phyloP scores from a whole-genome alignment of 176 grass and related monocot genomes.

The Cocos nucifera region DNA sequence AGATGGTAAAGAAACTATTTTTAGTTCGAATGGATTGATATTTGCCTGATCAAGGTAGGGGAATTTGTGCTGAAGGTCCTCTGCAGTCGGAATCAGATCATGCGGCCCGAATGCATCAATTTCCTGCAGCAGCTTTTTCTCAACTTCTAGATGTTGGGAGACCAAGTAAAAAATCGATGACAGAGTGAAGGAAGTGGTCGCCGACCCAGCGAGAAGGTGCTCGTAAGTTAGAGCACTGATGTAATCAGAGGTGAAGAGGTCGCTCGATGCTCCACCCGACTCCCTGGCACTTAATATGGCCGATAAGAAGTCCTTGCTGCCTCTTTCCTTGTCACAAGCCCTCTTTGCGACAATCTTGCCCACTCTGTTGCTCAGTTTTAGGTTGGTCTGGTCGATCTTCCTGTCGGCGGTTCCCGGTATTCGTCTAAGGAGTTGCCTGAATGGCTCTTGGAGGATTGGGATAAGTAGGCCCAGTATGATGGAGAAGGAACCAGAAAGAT shows the following conservation, averaged over 20 bases:
- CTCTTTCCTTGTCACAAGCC: not conserved
- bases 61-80: constrained; percentile 42
- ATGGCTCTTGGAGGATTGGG: constrained; percentile 47
- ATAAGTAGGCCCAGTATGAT: constrained; percentile 48
- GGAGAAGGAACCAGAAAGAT: constrained; percentile 57
- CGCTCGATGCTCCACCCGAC: constrained; percentile 22
- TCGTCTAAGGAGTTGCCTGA: constrained; percentile 23
- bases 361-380: constrained; percentile 38
- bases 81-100: constrained; percentile 25
- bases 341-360: constrained; percentile 40
- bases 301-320: constrained; percentile 48
- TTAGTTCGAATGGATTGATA: too few species aligned
- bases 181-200: constrained; percentile 63
- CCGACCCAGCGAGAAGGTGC: constrained; percentile 72
- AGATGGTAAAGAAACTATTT: too few species aligned
- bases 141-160: constrained; percentile 49
- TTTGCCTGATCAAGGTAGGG: constrained; percentile 62
- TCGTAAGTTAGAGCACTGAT: constrained; percentile 70
- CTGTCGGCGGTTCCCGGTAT: constrained; percentile 47
- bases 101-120: constrained; percentile 32
- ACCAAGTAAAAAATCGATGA: constrained; percentile 61
- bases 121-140: constrained; percentile 52
- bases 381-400: constrained; percentile 39
- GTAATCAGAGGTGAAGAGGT: constrained; percentile 62
- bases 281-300: constrained; percentile 54